Conservation (phyloP, 169 alveolate genomes). For the Eimeria praecox region DNA sequence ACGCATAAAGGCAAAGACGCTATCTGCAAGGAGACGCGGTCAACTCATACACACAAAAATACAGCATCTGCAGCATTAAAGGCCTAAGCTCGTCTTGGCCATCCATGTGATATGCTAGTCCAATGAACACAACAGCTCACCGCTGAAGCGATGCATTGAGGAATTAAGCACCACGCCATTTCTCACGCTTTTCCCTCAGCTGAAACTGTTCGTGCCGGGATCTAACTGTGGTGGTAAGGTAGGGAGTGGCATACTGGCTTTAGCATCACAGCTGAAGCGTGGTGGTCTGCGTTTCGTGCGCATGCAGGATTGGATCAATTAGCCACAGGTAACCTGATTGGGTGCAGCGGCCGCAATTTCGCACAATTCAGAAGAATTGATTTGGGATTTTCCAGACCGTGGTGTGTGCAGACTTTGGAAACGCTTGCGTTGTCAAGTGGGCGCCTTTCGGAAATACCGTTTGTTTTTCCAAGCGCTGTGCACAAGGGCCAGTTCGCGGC, state of each 20-base stretch:
- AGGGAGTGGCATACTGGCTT: not conserved
- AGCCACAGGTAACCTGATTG: not conserved
- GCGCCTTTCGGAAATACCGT: too few species aligned
- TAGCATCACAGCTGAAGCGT: not conserved
- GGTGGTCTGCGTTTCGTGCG: not conserved
- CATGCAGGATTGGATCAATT: not conserved
- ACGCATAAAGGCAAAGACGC: not conserved
- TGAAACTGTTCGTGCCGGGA: not conserved
- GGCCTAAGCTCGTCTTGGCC: too few species aligned
- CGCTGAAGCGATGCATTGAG: not conserved
- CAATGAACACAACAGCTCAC: not conserved
- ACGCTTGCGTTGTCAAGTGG: too few species aligned
- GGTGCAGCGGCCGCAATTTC: not conserved
- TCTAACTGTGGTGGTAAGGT: not conserved
- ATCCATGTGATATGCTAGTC: not conserved
- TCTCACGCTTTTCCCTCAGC: not conserved
- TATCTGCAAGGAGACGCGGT: too few species aligned
- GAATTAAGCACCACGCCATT: not conserved
- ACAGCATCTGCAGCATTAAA: too few species aligned
- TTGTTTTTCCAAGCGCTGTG: too few species aligned
- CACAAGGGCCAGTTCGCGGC: too few species aligned
- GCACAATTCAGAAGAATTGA: not conserved
- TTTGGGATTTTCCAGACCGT: too few species aligned
- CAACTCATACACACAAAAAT: too few species aligned
- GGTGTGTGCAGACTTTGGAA: too few species aligned